phyloP scores from a whole-genome alignment of 2,329 filamentous ascomycete species.

The Neophaeococcomyces mojaviensis region DNA sequence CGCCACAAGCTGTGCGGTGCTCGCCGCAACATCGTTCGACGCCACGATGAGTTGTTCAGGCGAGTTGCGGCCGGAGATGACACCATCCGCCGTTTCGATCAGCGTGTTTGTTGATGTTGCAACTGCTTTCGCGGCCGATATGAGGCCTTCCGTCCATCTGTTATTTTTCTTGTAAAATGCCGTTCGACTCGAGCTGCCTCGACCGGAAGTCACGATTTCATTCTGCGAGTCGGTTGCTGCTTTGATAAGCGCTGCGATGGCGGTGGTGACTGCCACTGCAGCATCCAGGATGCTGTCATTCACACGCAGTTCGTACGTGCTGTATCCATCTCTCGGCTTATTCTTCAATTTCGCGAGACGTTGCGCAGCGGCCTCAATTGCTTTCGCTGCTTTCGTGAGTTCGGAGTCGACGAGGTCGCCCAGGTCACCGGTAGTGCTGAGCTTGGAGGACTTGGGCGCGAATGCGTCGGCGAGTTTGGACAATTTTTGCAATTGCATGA shows the following conservation, averaged over 20 bases:
- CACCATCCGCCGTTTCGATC: constrained; percentile 95
- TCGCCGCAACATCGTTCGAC: constrained; percentile 92
- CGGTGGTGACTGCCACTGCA: constrained; percentile 84
- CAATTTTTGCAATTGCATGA: constrained; percentile 85
- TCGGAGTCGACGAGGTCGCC: constrained; percentile 90
- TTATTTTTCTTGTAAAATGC: constrained; percentile 99
- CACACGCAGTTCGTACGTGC: constrained; percentile 91
- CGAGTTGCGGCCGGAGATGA: constrained; percentile 83
- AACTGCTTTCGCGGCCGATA: constrained; percentile 94
- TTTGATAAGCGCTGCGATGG: constrained; percentile 89
- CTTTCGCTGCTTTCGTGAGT: constrained; percentile 85
- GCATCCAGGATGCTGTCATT: constrained; percentile 92
- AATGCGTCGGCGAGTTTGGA: constrained; percentile 91
- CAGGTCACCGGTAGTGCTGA: constrained; percentile 65
- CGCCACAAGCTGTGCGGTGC: constrained; percentile 91
- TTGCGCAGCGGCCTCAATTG: constrained; percentile 85
- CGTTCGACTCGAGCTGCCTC: constrained; percentile 76
- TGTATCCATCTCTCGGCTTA: constrained; percentile 92
- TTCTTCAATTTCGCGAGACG: constrained; percentile 87
- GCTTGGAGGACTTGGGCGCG: constrained; percentile 76
- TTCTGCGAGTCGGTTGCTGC: constrained; percentile 87
- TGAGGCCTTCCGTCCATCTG: constrained; percentile 95
- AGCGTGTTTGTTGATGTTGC: constrained; percentile 88
- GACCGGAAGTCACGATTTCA: constrained; percentile 91
- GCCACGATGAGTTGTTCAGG: constrained; percentile 97